phyloP scores from a whole-genome alignment of 1,139 yeast genomes.

The Zhuliangozyma parablackwelliae region DNA sequence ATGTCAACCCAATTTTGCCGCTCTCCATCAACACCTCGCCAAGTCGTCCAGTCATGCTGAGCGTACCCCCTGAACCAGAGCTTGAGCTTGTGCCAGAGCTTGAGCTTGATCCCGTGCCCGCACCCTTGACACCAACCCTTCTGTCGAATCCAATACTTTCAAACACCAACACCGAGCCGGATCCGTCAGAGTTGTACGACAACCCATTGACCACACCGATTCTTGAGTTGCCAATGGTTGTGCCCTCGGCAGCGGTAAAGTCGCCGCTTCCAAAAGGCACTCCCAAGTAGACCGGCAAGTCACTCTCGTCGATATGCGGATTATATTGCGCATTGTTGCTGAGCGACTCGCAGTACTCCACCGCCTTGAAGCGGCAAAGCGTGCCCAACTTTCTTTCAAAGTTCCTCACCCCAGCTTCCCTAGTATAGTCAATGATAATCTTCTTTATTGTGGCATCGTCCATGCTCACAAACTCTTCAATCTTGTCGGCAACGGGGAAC shows the following conservation, averaged over 20 bases:
- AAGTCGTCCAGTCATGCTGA: constrained; percentile 74
- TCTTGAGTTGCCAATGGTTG: constrained; percentile 28
- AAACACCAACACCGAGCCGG: constrained; percentile 77
- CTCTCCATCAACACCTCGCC: constrained; percentile 84
- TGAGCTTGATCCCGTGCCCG: constrained; percentile 9
- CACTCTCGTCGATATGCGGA: constrained; percentile 37
- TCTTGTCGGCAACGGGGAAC: constrained; percentile 28
- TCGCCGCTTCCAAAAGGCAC: constrained; percentile 36
- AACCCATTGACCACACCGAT: constrained; percentile 87
- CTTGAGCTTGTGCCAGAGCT: constrained; percentile 18
- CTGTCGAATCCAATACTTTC: constrained; percentile 64
- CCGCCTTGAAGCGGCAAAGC: constrained; percentile 77
- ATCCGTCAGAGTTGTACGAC: constrained; percentile 84
- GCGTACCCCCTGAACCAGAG: constrained; percentile 25
- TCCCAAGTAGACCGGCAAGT: constrained; percentile 50
- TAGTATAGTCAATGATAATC: constrained; percentile 66
- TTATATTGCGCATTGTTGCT: constrained; percentile 21
- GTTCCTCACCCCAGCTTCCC: constrained; percentile 86
- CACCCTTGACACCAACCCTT: constrained; percentile 27
- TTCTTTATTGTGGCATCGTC: constrained; percentile 52
- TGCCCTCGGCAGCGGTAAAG: constrained; percentile 10
- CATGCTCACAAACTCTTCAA: constrained; percentile 32
- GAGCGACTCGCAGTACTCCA: constrained; percentile 55
- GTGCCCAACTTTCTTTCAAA: constrained; percentile 70
- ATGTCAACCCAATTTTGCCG: constrained; percentile 72